These are phyloP conservation scores for Cadophora sp. DNA, from an alignment of 2,329 filamentous ascomycete species.

Conservation along the genomic window DNA sequence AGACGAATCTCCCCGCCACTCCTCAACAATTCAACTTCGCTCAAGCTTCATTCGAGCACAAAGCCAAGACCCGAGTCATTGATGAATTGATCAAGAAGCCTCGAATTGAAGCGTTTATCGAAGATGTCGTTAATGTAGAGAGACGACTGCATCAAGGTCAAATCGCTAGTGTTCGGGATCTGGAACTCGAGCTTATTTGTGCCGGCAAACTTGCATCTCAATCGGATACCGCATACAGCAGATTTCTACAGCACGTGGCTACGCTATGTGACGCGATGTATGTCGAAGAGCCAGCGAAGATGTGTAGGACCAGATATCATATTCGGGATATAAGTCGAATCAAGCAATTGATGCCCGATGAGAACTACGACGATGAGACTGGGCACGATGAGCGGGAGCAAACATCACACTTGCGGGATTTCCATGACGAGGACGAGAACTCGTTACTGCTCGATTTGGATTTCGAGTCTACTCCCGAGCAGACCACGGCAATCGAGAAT, in stretches of 20 bases:
- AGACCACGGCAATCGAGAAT: neutral
- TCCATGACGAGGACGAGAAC: conserved; percentile 18
- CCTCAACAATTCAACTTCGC: conserved; percentile 22
- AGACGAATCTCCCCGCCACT: neutral
- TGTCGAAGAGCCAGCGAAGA: conserved; percentile 13
- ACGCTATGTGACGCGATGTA: conserved; percentile 35
- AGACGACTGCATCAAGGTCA: conserved; percentile 29
- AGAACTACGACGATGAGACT: conserved; percentile 25
- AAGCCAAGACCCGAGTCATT: conserved; percentile 34
- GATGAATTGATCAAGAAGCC: conserved; percentile 35
- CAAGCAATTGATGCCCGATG: conserved; percentile 37
- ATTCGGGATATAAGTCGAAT: conserved; percentile 34
- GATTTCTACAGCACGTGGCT: conserved; percentile 33
- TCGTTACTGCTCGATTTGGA: conserved; percentile 21
- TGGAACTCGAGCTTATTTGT: conserved; percentile 40
- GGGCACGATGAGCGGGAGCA: conserved; percentile 17
- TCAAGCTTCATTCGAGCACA: conserved; percentile 30
- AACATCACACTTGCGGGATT: conserved; percentile 20
- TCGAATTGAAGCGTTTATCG: conserved; percentile 35
- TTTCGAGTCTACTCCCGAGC: conserved; percentile 4
- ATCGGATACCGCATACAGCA: conserved; percentile 30
- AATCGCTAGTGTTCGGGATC: conserved; percentile 31
- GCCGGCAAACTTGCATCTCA: conserved; percentile 38
- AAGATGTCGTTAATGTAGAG: conserved; percentile 35
- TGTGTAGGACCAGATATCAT: conserved; percentile 29